Base-by-base conservation (phyloP, 345 rosid species). In the Sonneratia alba region DNA sequence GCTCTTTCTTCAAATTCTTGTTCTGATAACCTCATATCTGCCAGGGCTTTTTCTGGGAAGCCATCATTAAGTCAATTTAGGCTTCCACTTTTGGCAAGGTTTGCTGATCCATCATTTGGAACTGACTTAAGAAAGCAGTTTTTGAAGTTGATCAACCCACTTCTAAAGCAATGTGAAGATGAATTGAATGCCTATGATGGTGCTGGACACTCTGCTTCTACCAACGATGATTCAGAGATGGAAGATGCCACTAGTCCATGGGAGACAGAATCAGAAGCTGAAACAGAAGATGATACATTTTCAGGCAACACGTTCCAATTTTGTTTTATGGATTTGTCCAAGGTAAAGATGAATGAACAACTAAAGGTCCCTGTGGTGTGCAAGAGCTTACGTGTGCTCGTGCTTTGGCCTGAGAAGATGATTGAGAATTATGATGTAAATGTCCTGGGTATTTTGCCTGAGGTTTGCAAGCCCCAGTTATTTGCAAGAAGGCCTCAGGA, bases 1-100 rank as follows among this genome's bases (percentile, higher is more conserved):
- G n/a, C 34, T 40, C 71, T 47, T 45, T 7, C 55, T 27, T 5
- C 10, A 43, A 2, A 66, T 75, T 70, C 36, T 21, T 63, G 45
- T 38, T 71, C 24, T 76, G 51, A 32, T 15, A 72, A 37, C 65
- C 24, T 49, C 72, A 16, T 72, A 66, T 56, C 72, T 49, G 32
- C 61, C 75, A 80, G 91, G 81, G 42, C 21, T 42, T 38, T 24
- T 71, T 78, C 61, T 73, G 63, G 66, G 74, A 64, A 34, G 27
- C 38, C 47, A 66, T 15, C 18, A 15, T 40, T 71, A 57, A 57
- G 71, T n/a, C 32, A 56, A 77, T 86, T 88, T 65, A 87, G 90
- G 78, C 75, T 83, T 75, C 93, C 90, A 61, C 79, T 88, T 62
- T 83, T 86, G 27, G 78, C 84, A 36, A 86, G 83, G 75, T 64